Percentiles rank a stretch among this genome's conserved stretches.
phyloP scores from a whole-genome alignment of 202 grass and related monocot genomes.

The Saccharum hybrid region DNA sequence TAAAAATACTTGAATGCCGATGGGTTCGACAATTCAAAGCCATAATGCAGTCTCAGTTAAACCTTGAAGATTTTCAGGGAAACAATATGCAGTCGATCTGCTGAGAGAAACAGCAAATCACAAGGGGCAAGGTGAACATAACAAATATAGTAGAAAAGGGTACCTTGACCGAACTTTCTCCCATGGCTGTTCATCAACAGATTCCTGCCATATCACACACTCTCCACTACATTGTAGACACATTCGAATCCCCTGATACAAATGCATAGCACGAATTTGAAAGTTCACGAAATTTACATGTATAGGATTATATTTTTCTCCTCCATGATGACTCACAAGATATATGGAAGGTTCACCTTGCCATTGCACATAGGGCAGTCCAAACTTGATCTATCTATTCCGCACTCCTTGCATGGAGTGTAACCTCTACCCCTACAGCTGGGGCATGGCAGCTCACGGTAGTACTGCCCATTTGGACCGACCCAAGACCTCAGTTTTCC shows the following conservation, averaged over 20 bases:
- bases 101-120: neutral
- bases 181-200: constrained; percentile 89
- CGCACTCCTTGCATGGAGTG: constrained; percentile 75
- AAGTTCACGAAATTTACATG: constrained; percentile 12
- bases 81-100: neutral
- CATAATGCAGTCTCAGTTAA: neutral
- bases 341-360: constrained; percentile 57
- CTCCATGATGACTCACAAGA: constrained; percentile 22
- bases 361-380: constrained; percentile 82
- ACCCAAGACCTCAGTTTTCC: constrained; percentile 86
- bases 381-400: constrained; percentile 79
- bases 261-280: constrained; percentile 20
- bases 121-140: constrained; percentile 14
- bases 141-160: constrained; percentile 10
- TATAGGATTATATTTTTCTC: constrained; percentile 5
- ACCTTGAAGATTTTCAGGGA: constrained; percentile 8
- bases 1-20: constrained; percentile 23
- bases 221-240: constrained; percentile 75
- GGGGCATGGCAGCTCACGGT: constrained; percentile 87
- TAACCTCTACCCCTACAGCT: constrained; percentile 83
- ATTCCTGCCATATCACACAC: constrained; percentile 98
- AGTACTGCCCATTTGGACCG: constrained; percentile 94
- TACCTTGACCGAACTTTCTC: constrained; percentile 90
- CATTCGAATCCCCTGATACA: constrained; percentile 71
- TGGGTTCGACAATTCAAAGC: constrained; percentile 12